Percentiles rank a stretch among this genome's conserved stretches.
Conservation (phyloP, 2,329 filamentous ascomycete species). For the Aspergillus versicolor region DNA sequence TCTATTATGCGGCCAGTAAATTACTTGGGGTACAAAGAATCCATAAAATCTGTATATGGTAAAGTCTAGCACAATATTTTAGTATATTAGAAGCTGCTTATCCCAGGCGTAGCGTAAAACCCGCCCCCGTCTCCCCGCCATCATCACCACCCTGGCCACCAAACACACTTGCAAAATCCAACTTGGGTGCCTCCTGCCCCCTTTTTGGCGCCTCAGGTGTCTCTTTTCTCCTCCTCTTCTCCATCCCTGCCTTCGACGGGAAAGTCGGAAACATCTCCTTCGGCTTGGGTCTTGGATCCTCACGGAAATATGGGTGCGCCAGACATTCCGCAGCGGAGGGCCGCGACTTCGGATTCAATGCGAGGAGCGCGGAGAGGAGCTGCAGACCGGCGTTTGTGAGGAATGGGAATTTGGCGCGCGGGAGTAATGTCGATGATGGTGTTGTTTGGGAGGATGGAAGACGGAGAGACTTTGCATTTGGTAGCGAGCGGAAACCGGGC, state of each 20-base stretch:
- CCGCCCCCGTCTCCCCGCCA: constrained; percentile 62
- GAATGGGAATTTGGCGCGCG: constrained; percentile 77
- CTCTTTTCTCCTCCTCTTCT: constrained; percentile 69
- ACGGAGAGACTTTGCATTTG: constrained; percentile 78
- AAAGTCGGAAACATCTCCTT: constrained; percentile 96
- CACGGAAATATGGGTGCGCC: constrained; percentile 77
- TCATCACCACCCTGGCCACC: constrained; percentile 64
- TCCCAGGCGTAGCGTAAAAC: constrained; percentile 59
- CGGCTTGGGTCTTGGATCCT: constrained; percentile 86
- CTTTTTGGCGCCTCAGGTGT: constrained; percentile 82
- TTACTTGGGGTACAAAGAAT: not conserved
- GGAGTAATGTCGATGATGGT: constrained; percentile 44
- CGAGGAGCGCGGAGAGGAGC: constrained; percentile 68
- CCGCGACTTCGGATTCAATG: constrained; percentile 70
- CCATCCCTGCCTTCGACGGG: constrained; percentile 89
- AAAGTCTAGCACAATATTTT: not conserved
- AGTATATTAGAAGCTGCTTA: constrained; percentile 17
- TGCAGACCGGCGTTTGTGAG: constrained; percentile 72
- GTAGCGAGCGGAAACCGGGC: constrained; percentile 82
- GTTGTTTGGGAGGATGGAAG: constrained; percentile 50
- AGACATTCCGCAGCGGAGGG: constrained; percentile 74
- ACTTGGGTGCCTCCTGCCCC: constrained; percentile 64
- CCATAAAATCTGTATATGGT: not conserved
- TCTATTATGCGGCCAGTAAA: not conserved
- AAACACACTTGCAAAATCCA: constrained; percentile 72